These are phyloP conservation scores for Platismatia glauca DNA, from an alignment of 495 filamentous ascomycete species.

Conservation along the genomic window DNA sequence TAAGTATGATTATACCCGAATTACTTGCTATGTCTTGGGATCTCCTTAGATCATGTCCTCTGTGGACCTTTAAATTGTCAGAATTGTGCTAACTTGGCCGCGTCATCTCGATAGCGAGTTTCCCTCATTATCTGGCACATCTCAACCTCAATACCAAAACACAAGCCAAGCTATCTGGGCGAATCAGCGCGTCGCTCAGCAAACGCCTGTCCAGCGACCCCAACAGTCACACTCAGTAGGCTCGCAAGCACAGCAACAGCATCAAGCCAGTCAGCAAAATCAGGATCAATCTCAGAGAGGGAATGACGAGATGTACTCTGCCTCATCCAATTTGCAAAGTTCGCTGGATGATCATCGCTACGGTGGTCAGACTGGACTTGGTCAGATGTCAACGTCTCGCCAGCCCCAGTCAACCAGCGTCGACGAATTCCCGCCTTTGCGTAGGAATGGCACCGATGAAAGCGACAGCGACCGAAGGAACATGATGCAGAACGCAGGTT, in stretches of 20 bases:
- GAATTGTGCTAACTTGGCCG: slow-evolving; percentile 12
- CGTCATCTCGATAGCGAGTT: slow-evolving; percentile 56
- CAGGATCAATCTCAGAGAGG: slow-evolving; percentile 50
- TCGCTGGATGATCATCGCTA: slow-evolving; percentile 50
- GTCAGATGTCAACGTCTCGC: slow-evolving; percentile 41
- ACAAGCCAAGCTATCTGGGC: slow-evolving; percentile 60
- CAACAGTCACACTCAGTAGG: slow-evolving; percentile 43
- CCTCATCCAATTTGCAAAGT: slow-evolving; percentile 44
- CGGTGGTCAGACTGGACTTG: slow-evolving; percentile 51
- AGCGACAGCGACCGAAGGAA: slow-evolving; percentile 54
- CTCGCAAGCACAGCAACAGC: slow-evolving; percentile 43
- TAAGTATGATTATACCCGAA: slow-evolving; percentile 37
- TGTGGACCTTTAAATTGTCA: not conserved
- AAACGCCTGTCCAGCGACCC: slow-evolving; percentile 55
- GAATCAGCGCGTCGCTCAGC: slow-evolving; percentile 48
- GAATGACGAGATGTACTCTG: slow-evolving; percentile 43
- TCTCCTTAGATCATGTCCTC: not conserved
- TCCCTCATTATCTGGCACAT: slow-evolving; percentile 65
- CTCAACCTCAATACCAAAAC: slow-evolving; percentile 55
- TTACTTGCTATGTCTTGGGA: not conserved
- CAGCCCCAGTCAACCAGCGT: slow-evolving; percentile 62
- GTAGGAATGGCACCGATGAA: slow-evolving; percentile 61
- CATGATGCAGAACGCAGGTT: slow-evolving; percentile 57
- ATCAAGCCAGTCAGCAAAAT: slow-evolving; percentile 43
- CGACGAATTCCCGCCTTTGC: slow-evolving; percentile 79